Base-by-base conservation (phyloP, 495 filamentous ascomycete species). In the Penicillium pulvis region DNA sequence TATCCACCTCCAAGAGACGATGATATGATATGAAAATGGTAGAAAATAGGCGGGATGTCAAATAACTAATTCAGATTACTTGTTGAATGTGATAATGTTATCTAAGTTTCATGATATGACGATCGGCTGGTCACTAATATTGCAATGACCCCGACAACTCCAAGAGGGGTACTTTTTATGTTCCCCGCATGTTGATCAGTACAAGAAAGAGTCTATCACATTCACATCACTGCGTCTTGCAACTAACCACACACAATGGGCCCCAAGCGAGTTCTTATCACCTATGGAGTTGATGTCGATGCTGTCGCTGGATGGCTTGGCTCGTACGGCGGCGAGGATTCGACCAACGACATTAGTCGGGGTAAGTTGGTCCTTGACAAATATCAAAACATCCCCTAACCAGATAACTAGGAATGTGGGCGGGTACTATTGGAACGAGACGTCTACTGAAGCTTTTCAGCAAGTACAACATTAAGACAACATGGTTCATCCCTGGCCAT, bases 401-500 rank as follows among this genome's bases (percentile, higher is more conserved):
- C 2, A 33, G 26, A 26, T 23, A 26, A 45, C 20, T 52, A 83
- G 87, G 88, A 17, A 63, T 90, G 33, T 92, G 84, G 71, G 89
- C 88, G 9, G 89, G 88, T 28, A 89, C 86, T 1, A 76, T 90
- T 41, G 89, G 89, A 14, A 86, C 86, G 0, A 79, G 82, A 11
- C 84, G 90, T 16, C 71, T 93, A 3, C 75, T 93, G 31, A 90
- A 88, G 62, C 69, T 93, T 10, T 91, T 92, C 67, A 79, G 84
- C 10, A 91, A 90, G 66, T 90, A 91, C 76, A 81, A 85, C 48
- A 92, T 92, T 76, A 90, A 89, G 65, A 82, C 87, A 7, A 90
- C 89, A 3, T 93, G 87, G 86, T 93, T 93, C 67, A 91, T 93
- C 48, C 89, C 89, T 0, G 89, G 89, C 0, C 89, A 93, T 67